Evolutionary conservation across 306 rosid genomes (phyloP).

Genomic region (Cicer bijugum): DNA sequence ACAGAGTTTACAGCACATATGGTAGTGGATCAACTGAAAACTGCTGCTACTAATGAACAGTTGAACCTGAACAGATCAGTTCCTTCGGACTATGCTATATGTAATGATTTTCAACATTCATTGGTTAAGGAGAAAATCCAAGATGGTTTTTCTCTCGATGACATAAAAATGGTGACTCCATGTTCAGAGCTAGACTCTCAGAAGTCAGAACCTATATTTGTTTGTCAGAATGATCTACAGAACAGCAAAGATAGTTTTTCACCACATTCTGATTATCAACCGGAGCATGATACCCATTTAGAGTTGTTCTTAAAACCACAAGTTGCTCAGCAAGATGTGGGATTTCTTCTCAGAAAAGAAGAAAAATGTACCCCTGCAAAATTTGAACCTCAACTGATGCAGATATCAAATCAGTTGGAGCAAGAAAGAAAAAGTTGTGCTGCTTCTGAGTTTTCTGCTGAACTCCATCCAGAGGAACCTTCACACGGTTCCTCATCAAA

Average conservation of each 20-base stretch:
- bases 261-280: slow-evolving; percentile 47
- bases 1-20: slow-evolving; percentile 41
- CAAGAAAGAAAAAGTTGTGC: slow-evolving; percentile 43
- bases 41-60: slow-evolving; percentile 47
- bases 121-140: slow-evolving; percentile 44
- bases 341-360: slow-evolving; percentile 42
- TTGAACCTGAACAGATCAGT: slow-evolving; percentile 44
- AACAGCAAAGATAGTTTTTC: slow-evolving; percentile 41
- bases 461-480: slow-evolving; percentile 45
- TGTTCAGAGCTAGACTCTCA: slow-evolving; percentile 46
- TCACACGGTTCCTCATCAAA: slow-evolving; percentile 47
- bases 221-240: slow-evolving; percentile 44
- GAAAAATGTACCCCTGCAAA: slow-evolving; percentile 41
- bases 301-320: slow-evolving; percentile 41
- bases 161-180: slow-evolving; percentile 42
- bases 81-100: slow-evolving; percentile 44
- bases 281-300: slow-evolving; percentile 43
- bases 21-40: slow-evolving; percentile 47
- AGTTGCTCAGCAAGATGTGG: slow-evolving; percentile 47
- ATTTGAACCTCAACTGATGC: slow-evolving; percentile 50
- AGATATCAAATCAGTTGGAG: slow-evolving; percentile 39
- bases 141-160: slow-evolving; percentile 46
- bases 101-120: slow-evolving; percentile 43
- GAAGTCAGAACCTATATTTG: slow-evolving; percentile 46
- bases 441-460: slow-evolving; percentile 47